These are phyloP conservation scores for Coniochaeta sp. DNA, from an alignment of 2,329 filamentous ascomycete species.

Conservation along the genomic window DNA sequence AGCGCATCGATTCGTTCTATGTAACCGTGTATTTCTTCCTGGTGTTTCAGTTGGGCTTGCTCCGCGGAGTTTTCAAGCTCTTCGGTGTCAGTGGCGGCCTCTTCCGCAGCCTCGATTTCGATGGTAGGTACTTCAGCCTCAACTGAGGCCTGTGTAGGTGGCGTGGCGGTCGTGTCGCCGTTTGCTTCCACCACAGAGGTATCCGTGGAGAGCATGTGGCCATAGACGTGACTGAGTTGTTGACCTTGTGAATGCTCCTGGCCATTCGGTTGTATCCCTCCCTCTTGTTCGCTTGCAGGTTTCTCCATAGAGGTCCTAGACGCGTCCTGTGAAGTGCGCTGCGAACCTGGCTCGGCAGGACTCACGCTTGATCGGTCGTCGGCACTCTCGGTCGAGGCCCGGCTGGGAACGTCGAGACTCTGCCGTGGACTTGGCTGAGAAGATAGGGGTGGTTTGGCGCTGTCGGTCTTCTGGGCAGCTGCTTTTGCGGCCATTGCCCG, in stretches of 20 bases:
- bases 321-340: slow-evolving; percentile 16
- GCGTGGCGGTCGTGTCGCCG: not conserved
- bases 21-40: slow-evolving; percentile 77
- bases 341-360: slow-evolving; percentile 7
- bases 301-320: slow-evolving; percentile 8
- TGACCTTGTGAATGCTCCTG: not conserved
- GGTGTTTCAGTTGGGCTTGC: slow-evolving; percentile 46
- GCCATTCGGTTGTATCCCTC: not conserved
- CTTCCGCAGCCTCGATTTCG: not conserved
- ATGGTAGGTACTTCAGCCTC: not conserved
- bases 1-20: slow-evolving; percentile 87
- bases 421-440: slow-evolving; percentile 31
- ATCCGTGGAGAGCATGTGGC: not conserved
- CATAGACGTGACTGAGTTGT: not conserved
- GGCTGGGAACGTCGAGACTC: slow-evolving; percentile 27
- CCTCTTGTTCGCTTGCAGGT: not conserved
- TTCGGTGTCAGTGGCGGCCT: not conserved
- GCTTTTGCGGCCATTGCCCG: slow-evolving; percentile 72
- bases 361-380: slow-evolving; percentile 11
- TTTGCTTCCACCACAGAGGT: slow-evolving; percentile 2
- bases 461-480: slow-evolving; percentile 35
- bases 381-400: slow-evolving; percentile 22
- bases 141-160: not conserved
- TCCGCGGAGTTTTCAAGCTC: slow-evolving; percentile 21
- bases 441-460: slow-evolving; percentile 29